A percentile compares a stretch with the other conserved stretches of the same genome.
phyloP scores from a whole-genome alignment of 208 protist genomes.

The Acanthamoeba lenticulata region DNA sequence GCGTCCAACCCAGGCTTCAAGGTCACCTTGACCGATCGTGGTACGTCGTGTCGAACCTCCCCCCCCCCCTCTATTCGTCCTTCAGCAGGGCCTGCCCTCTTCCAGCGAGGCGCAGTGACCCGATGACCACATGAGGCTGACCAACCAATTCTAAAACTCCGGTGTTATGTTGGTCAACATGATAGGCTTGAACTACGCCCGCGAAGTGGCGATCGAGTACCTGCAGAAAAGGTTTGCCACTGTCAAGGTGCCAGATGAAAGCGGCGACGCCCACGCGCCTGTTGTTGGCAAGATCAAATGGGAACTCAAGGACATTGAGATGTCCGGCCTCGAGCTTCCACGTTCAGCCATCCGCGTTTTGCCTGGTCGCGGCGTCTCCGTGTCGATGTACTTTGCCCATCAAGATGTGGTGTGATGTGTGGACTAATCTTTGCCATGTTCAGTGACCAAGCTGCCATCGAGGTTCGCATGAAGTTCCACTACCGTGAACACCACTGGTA shows the following conservation, averaged over 20 bases:
- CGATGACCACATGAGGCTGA: background rate
- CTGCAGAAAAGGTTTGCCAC: slow-evolving; percentile 11
- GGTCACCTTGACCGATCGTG: background rate
- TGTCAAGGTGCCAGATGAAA: background rate
- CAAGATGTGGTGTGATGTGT: no score
- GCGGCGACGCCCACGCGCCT: background rate
- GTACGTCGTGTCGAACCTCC: background rate
- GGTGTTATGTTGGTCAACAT: no score
- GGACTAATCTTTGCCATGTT: no score
- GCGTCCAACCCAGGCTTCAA: background rate
- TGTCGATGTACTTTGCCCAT: background rate
- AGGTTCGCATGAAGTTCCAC: background rate
- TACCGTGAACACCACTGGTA: slow-evolving; percentile 6
- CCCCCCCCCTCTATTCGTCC: background rate
- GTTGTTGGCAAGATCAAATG: slow-evolving; percentile 5
- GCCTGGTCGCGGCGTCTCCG: background rate
- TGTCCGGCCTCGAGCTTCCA: background rate
- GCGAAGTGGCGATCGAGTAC: background rate
- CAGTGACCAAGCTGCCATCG: background rate
- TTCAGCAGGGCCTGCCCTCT: background rate
- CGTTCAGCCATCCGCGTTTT: background rate
- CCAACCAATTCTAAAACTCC: no score
- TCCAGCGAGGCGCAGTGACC: background rate
- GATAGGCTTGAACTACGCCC: slow-evolving; percentile 21
- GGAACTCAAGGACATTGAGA: background rate